Evolutionary conservation across 108 stramenopile genomes (phyloP).

Genomic region (Pseudonitzschia pungens): DNA sequence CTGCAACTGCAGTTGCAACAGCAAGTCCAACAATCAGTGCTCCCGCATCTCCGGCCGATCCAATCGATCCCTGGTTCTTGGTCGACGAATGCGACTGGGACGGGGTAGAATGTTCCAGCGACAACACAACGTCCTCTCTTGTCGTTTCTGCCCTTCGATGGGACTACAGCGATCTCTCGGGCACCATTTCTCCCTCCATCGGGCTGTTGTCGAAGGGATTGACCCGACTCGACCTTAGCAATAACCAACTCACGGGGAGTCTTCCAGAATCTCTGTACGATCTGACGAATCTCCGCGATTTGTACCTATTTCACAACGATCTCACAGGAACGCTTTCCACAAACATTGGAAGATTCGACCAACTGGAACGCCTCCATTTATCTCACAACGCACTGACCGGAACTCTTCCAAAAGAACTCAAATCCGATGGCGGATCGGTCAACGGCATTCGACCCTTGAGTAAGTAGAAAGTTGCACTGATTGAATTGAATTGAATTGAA

Average conservation of each 20-base stretch:
- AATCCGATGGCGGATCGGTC: slow-evolving; percentile 19
- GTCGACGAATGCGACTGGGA: slow-evolving; percentile 40
- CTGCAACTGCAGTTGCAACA: neutral
- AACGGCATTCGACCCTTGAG: slow-evolving; percentile 17
- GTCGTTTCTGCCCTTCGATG: slow-evolving; percentile 41
- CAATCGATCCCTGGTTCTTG: neutral
- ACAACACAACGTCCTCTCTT: slow-evolving; percentile 11
- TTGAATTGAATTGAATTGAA: neutral
- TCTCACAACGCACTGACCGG: slow-evolving; percentile 28
- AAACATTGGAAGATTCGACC: slow-evolving; percentile 13
- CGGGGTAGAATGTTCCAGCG: slow-evolving; percentile 44
- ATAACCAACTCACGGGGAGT: slow-evolving; percentile 18
- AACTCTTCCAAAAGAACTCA: slow-evolving; percentile 24
- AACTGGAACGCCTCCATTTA: slow-evolving; percentile 18
- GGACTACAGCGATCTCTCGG: slow-evolving; percentile 38
- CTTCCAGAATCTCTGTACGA: slow-evolving; percentile 33
- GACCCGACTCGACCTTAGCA: slow-evolving; percentile 20
- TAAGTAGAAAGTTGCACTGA: neutral
- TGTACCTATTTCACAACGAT: slow-evolving; percentile 33
- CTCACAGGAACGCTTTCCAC: slow-evolving; percentile 24
- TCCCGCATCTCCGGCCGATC: neutral
- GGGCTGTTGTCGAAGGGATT: slow-evolving; percentile 12
- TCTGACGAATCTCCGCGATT: slow-evolving; percentile 4
- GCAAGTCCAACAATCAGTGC: neutral
- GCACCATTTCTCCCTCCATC: slow-evolving; percentile 37